Evolutionary conservation across 148 eudicot genomes (phyloP).

Genomic region (Heliosperma pusillum): DNA sequence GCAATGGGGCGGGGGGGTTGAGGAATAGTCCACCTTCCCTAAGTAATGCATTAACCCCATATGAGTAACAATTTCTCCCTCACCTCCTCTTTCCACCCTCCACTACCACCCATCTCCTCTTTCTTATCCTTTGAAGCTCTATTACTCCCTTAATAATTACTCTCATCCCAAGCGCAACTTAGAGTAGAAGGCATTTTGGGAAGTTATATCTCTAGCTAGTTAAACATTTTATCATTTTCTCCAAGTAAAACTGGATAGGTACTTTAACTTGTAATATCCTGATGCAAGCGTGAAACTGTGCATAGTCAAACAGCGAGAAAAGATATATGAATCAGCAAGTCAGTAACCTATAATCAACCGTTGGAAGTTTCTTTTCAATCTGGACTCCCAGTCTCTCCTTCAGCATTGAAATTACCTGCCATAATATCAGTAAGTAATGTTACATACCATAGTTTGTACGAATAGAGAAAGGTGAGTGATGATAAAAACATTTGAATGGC

Average conservation of each 20-base stretch:
- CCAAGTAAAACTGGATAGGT: too few relatives aligned
- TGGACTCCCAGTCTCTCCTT: slow-evolving; percentile 55
- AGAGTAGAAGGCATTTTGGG: too few relatives aligned
- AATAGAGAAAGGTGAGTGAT: not conserved
- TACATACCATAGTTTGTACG: not conserved
- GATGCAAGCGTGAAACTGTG: not conserved
- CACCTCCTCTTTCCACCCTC: too few relatives aligned
- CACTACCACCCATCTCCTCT: too few relatives aligned
- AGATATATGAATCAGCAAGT: slow-evolving; percentile 18
- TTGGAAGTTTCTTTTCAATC: slow-evolving; percentile 58
- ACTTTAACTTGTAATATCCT: not conserved
- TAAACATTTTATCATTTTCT: not conserved
- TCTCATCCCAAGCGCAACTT: too few relatives aligned
- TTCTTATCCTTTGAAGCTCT: too few relatives aligned
- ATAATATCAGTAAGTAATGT: slow-evolving; percentile 8
- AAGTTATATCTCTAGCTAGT: not conserved
- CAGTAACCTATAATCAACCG: slow-evolving; percentile 66
- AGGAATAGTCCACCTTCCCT: too few relatives aligned
- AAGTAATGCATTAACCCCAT: too few relatives aligned
- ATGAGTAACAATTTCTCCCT: too few relatives aligned
- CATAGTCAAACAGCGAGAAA: not conserved
- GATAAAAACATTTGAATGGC: not conserved
- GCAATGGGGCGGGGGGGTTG: too few relatives aligned
- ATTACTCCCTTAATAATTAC: too few relatives aligned
- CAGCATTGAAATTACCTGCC: slow-evolving; percentile 62